Base-by-base conservation (phyloP, 2,329 filamentous ascomycete genomes). In the Thermothelomyces thermophilus region DNA sequence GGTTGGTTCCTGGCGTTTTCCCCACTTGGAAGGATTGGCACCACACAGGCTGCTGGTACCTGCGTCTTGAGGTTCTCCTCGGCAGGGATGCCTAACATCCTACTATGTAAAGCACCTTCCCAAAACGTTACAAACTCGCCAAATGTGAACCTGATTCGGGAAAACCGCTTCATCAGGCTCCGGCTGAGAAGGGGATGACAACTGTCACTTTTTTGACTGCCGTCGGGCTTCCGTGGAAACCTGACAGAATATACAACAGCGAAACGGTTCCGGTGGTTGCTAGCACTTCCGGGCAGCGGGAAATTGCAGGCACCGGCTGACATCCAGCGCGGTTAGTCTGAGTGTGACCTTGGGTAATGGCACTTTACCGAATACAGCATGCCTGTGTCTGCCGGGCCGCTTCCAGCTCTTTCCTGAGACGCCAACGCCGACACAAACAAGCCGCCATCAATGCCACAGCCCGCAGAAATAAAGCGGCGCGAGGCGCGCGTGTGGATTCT, bases 281-380 rank as follows among this genome's bases (percentile, higher is more conserved):
- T 44, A 51, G 48, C 52, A 56, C 58, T 58, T 57, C 54, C 24
- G 24, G 24, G 24, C 5, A 57, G 31, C 17, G 31, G 30, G 60
- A 62, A 53, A 62, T 62, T 62, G 51, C 58, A 60, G 57, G 58
- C 46, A 34, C 34, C 41, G 41, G 39, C 50, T 54, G 30, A 50
- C 50, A n/a, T 47, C 20, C 16, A 39, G n/a, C n/a, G 26, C 28
- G 20, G 31, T 26, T 14, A 39, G 28, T 36, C 46, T 8, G 42
- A 28, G 51, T 50, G 47, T 44, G 19, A 45, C 45, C 34, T 31
- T 24, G 2, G 1, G 8, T 24, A 20, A 13, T n/a, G 8, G 35
- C 47, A 17, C 55, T 43, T 51, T 46, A 22, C 55, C 45, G 22
- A 55, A 53, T 36, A 51, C 22, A 43, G 52, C 40, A 51, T 48